Evolutionary conservation across 2,329 filamentous ascomycete species (phyloP).

Genomic region (Phymatotrichopsis omnivora): DNA sequence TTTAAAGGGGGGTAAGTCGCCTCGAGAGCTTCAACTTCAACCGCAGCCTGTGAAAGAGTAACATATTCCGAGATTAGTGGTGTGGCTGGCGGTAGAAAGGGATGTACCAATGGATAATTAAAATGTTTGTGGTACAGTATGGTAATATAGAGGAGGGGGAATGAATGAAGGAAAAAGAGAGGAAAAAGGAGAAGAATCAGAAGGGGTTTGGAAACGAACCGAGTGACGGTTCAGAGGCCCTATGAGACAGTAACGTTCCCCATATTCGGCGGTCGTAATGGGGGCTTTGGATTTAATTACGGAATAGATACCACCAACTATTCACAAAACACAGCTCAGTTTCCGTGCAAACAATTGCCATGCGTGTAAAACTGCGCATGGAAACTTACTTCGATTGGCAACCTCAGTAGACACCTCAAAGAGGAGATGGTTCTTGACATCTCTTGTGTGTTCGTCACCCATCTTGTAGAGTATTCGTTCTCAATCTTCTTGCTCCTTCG

Average conservation of each 20-base stretch:
- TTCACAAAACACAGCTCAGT: background rate
- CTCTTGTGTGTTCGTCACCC: slow-evolving; percentile 38
- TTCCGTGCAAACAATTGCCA: background rate
- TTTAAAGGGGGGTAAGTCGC: slow-evolving; percentile 70
- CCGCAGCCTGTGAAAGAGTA: slow-evolving; percentile 57
- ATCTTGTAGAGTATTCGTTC: slow-evolving; percentile 21
- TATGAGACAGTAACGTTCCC: slow-evolving; percentile 89
- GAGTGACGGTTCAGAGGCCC: slow-evolving; percentile 87
- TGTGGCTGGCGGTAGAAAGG: slow-evolving; percentile 4
- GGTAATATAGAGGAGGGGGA: slow-evolving; percentile 9
- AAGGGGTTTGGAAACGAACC: slow-evolving; percentile 43
- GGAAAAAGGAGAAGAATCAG: slow-evolving; percentile 4
- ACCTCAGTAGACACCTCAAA: slow-evolving; percentile 97
- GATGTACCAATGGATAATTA: slow-evolving; percentile 7
- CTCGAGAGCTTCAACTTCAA: slow-evolving; percentile 89
- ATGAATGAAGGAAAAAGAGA: background rate
- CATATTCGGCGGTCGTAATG: slow-evolving; percentile 97
- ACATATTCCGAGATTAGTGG: slow-evolving; percentile 26
- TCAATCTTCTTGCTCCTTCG: slow-evolving; percentile 23
- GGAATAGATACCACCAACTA: slow-evolving; percentile 97
- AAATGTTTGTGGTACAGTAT: background rate
- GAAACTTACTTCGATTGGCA: slow-evolving; percentile 70
- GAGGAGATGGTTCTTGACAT: slow-evolving; percentile 90
- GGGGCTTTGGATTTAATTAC: slow-evolving; percentile 98
- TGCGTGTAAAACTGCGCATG: too few species aligned